Conservation (phyloP, 495 filamentous ascomycete species). For the Xylaria grammica region DNA sequence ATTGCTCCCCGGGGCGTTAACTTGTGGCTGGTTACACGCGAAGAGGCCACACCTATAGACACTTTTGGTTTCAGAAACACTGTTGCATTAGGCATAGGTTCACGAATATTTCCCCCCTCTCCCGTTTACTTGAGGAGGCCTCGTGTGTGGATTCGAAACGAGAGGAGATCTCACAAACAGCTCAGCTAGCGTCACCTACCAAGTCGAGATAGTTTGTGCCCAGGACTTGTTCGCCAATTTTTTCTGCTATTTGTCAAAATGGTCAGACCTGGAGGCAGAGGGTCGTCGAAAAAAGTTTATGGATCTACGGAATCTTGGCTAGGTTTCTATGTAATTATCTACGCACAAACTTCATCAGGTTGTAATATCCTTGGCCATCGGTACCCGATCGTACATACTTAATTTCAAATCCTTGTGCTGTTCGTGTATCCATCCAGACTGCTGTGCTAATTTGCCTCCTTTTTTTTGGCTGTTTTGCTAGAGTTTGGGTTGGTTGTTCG, state of each 20-base stretch:
- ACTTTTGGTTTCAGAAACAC: neutral
- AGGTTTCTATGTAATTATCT: too few species aligned
- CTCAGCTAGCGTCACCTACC: slow-evolving; percentile 7
- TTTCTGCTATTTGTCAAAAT: neutral
- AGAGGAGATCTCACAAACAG: neutral
- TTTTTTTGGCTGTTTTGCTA: too few species aligned
- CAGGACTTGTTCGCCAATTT: neutral
- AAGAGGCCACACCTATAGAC: neutral
- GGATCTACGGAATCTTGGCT: neutral
- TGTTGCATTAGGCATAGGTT: neutral
- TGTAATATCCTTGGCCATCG: too few species aligned
- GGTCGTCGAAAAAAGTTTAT: too few species aligned
- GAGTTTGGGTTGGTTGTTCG: too few species aligned
- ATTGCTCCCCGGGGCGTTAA: neutral
- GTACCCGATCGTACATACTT: too few species aligned
- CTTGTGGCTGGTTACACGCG: neutral
- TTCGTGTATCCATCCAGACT: too few species aligned
- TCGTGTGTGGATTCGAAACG: neutral
- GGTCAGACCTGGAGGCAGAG: neutral
- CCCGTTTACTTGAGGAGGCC: neutral
- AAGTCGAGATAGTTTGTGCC: slow-evolving; percentile 1
- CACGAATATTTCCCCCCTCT: neutral
- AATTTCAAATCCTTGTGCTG: too few species aligned
- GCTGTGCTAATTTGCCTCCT: too few species aligned
- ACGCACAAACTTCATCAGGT: too few species aligned